Evolutionary conservation across 2,329 filamentous ascomycete species (phyloP).

Genomic region (Trematosphaeria pertusa): DNA sequence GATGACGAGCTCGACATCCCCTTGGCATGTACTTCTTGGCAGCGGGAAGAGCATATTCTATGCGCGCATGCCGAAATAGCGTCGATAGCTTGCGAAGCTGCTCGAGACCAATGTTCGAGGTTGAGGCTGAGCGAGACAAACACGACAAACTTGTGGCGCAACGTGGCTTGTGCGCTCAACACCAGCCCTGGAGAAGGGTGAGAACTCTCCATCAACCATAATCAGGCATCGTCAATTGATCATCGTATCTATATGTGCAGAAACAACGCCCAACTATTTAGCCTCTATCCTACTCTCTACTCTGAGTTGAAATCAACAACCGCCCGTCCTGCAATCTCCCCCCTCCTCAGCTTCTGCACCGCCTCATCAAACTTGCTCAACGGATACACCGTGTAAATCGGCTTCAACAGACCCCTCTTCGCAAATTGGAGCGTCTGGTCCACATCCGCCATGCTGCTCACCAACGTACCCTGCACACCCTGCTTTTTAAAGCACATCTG

Average conservation of each 20-base stretch:
- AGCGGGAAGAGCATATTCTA: constrained; percentile 35
- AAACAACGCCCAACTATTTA: neutral
- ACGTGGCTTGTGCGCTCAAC: constrained; percentile 7
- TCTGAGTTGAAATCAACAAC: constrained; percentile 61
- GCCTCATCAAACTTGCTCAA: constrained; percentile 58
- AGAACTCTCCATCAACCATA: no score
- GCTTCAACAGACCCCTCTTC: constrained; percentile 57
- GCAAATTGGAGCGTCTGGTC: constrained; percentile 58
- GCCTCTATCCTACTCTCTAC: constrained; percentile 18
- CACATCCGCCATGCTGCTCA: constrained; percentile 57
- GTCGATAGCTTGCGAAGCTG: constrained; percentile 5
- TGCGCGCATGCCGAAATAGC: constrained; percentile 24
- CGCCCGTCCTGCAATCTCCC: constrained; percentile 60
- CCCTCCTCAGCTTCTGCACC: constrained; percentile 57
- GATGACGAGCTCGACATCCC: constrained; percentile 49
- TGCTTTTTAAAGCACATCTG: constrained; percentile 46
- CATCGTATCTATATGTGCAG: neutral
- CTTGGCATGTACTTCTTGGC: constrained; percentile 36
- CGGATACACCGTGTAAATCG: constrained; percentile 57
- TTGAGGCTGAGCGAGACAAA: constrained; percentile 23
- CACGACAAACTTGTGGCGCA: constrained; percentile 13
- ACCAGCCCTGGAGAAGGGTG: no score
- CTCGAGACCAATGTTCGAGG: constrained; percentile 7
- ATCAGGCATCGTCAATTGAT: no score
- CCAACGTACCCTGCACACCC: constrained; percentile 47